Evolutionary conservation across 148 eudicot species (phyloP), one percentile per base, ranked within the genome.

Genomic region (Rhododendron ferrugineum): DNA sequence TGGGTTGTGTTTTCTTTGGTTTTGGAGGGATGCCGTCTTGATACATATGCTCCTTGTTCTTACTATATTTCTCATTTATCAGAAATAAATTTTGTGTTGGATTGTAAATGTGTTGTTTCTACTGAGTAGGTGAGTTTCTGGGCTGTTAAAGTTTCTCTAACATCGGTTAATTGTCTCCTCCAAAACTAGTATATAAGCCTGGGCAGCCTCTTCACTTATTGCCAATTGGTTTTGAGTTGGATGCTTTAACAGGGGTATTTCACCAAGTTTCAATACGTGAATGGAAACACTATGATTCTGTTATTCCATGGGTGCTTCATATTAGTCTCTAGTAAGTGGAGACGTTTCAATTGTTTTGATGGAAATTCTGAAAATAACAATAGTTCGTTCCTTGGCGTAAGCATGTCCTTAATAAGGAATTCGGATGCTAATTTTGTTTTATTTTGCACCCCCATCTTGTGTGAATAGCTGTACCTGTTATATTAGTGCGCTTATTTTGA

Each of bases 391-490:
- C 50, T 42, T 40, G 42, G n/a, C 47, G 3, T 37, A 76, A 22
- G n/a, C 79, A 22, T 37, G 14, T 22, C 30, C 28, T 76, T 40
- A 76, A 76, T 78, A 46, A 22, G 79, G 18, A 62, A 42, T 49
- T 75, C 49, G 9, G 23, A 32, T 47, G 79, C 5, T 42, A 47
- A 26, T 85, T 22, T 78, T 73, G 52, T 66, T 82, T 34, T 60
- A 5, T 13, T 46, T 78, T 76, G 36, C 49, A 49, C 54, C 54
- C 26, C 60, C 74, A 79, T 70, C 44, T 85, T 56, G 86, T 83
- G 26, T 56, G 37, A 76, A 32, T 37, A 34, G 73, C 46, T 30
- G 52, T 23, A 13, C 54, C 18, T 47, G 42, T 40, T 2, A 13
- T 18, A 34, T 36, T 34, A 36, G 46, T 22, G 46, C 49, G 36